A percentile compares a stretch with the other conserved stretches of the same genome.
These are phyloP conservation scores for Heliocybe sulcata DNA, from an alignment of 1,284 basidiomycete genomes.

Conservation along the genomic window DNA sequence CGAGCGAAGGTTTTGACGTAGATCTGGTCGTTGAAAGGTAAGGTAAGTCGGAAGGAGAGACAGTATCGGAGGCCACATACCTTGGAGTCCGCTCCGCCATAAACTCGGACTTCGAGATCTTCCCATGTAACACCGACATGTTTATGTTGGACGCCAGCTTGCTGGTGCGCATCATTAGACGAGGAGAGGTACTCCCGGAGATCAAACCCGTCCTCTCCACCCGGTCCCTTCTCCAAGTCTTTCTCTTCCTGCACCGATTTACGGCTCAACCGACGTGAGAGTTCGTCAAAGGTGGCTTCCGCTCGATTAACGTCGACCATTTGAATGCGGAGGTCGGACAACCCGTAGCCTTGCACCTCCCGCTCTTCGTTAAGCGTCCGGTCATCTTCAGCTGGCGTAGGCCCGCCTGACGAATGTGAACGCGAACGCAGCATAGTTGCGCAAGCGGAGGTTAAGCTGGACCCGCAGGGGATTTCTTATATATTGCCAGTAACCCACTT, in stretches of 20 bases:
- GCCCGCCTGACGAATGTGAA: not conserved
- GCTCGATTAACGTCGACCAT: conserved; percentile 39
- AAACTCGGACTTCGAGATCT: conserved; percentile 63
- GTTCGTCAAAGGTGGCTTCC: conserved; percentile 45
- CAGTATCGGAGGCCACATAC: conserved; percentile 23
- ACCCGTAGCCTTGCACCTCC: not conserved
- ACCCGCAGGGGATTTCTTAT: too few species aligned
- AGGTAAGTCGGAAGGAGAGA: not conserved
- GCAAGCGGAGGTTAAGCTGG: too few species aligned
- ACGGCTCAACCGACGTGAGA: conserved; percentile 30
- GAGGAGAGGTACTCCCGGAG: conserved; percentile 71
- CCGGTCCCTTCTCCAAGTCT: conserved; percentile 25
- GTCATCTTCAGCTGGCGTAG: not conserved
- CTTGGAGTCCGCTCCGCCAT: conserved; percentile 56
- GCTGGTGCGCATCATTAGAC: conserved; percentile 58
- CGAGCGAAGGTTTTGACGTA: conserved; percentile 61
- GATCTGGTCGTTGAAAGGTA: conserved; percentile 29
- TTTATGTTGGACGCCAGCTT: conserved; percentile 77
- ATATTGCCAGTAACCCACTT: not conserved
- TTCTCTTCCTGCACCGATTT: conserved; percentile 25
- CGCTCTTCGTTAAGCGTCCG: not conserved
- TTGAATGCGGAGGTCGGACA: conserved; percentile 6
- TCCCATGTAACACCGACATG: conserved; percentile 81
- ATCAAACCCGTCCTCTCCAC: conserved; percentile 50
- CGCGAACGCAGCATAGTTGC: too few species aligned